A percentile compares a stretch with the other conserved stretches of the same genome.
These are phyloP conservation scores for Daldinia sp. DNA, from an alignment of 2,329 filamentous ascomycete species.

Conservation along the genomic window DNA sequence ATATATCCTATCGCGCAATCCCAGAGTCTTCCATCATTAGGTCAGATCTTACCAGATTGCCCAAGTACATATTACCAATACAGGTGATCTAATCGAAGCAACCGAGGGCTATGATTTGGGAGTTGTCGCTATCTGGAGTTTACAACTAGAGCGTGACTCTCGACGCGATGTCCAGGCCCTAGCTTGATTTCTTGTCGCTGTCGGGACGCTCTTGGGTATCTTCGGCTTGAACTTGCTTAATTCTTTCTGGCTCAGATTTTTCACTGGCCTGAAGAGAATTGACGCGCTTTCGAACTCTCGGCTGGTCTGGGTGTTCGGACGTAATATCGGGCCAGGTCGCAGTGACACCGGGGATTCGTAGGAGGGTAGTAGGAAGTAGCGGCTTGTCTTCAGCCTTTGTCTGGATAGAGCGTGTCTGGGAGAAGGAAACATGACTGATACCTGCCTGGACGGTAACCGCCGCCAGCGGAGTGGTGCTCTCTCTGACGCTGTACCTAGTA, in stretches of 20 bases:
- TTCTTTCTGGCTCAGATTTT: background rate
- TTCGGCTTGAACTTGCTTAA: too few relatives aligned
- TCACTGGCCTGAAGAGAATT: background rate
- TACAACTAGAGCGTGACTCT: background rate
- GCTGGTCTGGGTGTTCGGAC: slow-evolving; percentile 7
- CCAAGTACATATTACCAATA: background rate
- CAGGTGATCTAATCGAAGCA: background rate
- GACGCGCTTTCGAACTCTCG: background rate
- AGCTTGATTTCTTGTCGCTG: too few relatives aligned
- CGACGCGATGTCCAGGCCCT: background rate
- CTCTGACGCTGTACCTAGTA: slow-evolving; percentile 1
- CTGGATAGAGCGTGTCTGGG: slow-evolving; percentile 11
- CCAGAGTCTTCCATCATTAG: background rate
- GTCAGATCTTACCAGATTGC: background rate
- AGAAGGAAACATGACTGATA: background rate
- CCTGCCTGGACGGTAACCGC: slow-evolving; percentile 12
- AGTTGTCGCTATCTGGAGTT: background rate
- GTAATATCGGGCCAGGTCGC: slow-evolving; percentile 20
- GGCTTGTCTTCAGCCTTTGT: background rate
- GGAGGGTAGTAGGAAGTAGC: slow-evolving; percentile 15
- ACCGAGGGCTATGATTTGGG: background rate
- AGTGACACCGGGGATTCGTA: slow-evolving; percentile 21
- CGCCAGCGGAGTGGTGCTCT: slow-evolving; percentile 16
- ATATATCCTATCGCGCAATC: background rate
- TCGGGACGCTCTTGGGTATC: background rate